Evolutionary conservation across 371 early-diverging fungal genomes (phyloP).

Genomic region (Mucor mucedo): DNA sequence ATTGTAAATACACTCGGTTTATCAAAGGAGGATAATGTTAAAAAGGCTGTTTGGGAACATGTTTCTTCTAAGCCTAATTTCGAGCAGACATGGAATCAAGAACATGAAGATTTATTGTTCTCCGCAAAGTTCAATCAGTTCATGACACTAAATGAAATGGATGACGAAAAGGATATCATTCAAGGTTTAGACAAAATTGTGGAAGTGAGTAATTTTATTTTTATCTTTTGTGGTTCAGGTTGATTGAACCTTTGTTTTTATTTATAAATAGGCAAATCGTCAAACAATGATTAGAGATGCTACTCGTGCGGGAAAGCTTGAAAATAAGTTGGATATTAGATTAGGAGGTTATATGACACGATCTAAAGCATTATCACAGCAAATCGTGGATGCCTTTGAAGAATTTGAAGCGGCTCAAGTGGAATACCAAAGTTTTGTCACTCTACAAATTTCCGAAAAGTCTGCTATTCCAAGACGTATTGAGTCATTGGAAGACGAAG

Average conservation of each 20-base stretch:
- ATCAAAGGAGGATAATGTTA: slow-evolving; percentile 29
- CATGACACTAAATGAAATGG: slow-evolving; percentile 45
- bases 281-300: slow-evolving; percentile 81
- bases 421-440: slow-evolving; percentile 69
- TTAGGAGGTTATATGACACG: slow-evolving; percentile 84
- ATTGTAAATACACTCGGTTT: slow-evolving; percentile 29
- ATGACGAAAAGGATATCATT: slow-evolving; percentile 46
- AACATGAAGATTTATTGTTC: slow-evolving; percentile 49
- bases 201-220: slow-evolving; percentile 33
- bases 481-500: slow-evolving; percentile 69
- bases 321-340: slow-evolving; percentile 78
- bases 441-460: slow-evolving; percentile 61
- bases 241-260: background rate
- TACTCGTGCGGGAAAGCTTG: slow-evolving; percentile 79
- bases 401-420: slow-evolving; percentile 68
- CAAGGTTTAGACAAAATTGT: slow-evolving; percentile 50
- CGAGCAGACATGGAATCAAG: slow-evolving; percentile 44
- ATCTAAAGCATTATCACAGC: slow-evolving; percentile 62
- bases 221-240: background rate
- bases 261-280: slow-evolving; percentile 58
- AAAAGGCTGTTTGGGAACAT: slow-evolving; percentile 46
- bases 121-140: slow-evolving; percentile 49
- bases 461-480: slow-evolving; percentile 72
- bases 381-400: slow-evolving; percentile 64
- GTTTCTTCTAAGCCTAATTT: slow-evolving; percentile 38